phyloP scores from a whole-genome alignment of 2,329 filamentous ascomycete species.

The Apiospora aurea region DNA sequence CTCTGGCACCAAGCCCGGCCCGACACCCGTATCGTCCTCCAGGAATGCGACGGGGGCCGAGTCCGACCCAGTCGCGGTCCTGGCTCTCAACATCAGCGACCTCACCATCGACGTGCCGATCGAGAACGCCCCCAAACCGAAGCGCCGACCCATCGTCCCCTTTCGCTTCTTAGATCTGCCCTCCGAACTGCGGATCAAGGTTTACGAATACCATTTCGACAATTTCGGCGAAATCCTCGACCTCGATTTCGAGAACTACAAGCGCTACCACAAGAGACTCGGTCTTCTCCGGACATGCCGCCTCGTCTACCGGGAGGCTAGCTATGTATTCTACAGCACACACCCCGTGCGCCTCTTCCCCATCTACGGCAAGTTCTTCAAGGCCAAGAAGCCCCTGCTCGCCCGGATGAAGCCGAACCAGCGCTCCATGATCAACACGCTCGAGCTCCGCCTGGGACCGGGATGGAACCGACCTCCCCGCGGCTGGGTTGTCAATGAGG shows the following conservation, averaged over 20 bases:
- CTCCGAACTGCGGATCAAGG: slow-evolving; percentile 71
- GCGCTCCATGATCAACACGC: slow-evolving; percentile 64
- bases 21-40: slow-evolving; percentile 46
- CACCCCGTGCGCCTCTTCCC: slow-evolving; percentile 72
- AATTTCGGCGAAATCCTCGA: slow-evolving; percentile 64
- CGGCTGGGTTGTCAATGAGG: slow-evolving; percentile 72
- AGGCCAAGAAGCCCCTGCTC: slow-evolving; percentile 75
- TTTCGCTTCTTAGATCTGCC: slow-evolving; percentile 75
- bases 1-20: slow-evolving; percentile 7
- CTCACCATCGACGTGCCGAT: slow-evolving; percentile 50
- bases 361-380: slow-evolving; percentile 70
- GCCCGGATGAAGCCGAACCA: slow-evolving; percentile 69
- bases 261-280: slow-evolving; percentile 65
- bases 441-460: slow-evolving; percentile 76
- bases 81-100: slow-evolving; percentile 49
- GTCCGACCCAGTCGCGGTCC: slow-evolving; percentile 47
- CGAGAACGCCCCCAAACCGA: slow-evolving; percentile 38
- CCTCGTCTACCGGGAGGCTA: slow-evolving; percentile 68
- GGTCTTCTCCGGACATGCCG: slow-evolving; percentile 67
- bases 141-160: slow-evolving; percentile 46
- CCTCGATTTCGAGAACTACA: slow-evolving; percentile 71
- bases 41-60: slow-evolving; percentile 48
- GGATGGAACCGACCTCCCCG: slow-evolving; percentile 75
- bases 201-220: slow-evolving; percentile 71
- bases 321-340: slow-evolving; percentile 69